Base-by-base conservation (phyloP, 805 yeast genomes). In the Helenozyma baotianmanensis region DNA sequence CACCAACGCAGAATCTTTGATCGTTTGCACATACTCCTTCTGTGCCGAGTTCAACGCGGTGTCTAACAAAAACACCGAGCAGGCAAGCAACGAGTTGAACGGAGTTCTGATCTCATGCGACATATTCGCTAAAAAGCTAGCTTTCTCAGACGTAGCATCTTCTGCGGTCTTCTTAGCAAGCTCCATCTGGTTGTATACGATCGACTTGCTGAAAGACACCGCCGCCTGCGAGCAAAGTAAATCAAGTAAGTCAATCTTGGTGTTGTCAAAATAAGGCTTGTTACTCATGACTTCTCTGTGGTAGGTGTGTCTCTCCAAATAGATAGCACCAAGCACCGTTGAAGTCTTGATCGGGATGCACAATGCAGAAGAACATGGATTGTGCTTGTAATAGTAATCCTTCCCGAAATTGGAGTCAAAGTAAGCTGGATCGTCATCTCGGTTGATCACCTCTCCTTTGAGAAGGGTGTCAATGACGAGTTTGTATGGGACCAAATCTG, bases 91-190 rank as follows among this genome's bases (percentile, higher is more conserved):
- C 2, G 74, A 70, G 44, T 74, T 74, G 52, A 73, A 73, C 1
- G 79, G 79, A 2, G 79, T 73, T 30, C 79, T 54, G 30, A 73
- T 72, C 42, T 73, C 79, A 43, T 73, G 79, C 2, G 78, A 72
- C 79, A 73, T 73, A 40, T 73, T 74, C 14, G 67, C 67, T 36
- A 73, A 47, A 46, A 73, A 73, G 32, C 73, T 70, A 4, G 78
- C 74, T 51, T 72, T 73, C 45, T 70, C 76, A 4, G 72, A 71
- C 1, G 76, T 71, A 4, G 77, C 76, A 32, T 68, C 74, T 39
- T 71, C 76, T 1, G 77, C 77, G 2, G 61, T 56, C 27, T 50
- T 42, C 30, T 60, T 60, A 7, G 67, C 65, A 9, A 64, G 35
- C 42, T 68, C 70, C 67, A 74, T 68, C 42, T 70, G 72, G 9